phyloP scores from a whole-genome alignment of 768 basidiomycete species.

The Podaxis sp. region DNA sequence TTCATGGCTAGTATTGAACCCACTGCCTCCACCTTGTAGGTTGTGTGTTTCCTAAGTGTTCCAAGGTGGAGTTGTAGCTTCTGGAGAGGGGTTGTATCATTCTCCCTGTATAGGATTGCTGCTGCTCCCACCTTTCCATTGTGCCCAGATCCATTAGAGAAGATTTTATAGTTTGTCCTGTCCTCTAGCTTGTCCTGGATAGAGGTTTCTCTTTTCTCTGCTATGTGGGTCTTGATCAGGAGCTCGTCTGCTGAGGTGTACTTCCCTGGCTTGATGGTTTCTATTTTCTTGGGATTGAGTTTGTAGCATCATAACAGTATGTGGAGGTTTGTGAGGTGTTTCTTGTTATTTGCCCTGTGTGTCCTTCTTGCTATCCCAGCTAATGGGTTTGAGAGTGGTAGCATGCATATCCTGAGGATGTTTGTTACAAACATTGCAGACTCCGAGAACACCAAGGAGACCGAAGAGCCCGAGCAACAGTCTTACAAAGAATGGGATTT shows the following conservation, averaged over 20 bases:
- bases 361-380: background rate
- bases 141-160: conserved; percentile 21
- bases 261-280: conserved; percentile 1
- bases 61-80: conserved; percentile 17
- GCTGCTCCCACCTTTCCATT: conserved; percentile 23
- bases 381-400: conserved; percentile 16
- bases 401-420: conserved; percentile 16
- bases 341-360: background rate
- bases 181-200: conserved; percentile 8
- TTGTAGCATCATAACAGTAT: conserved; percentile 7
- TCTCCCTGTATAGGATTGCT: conserved; percentile 13
- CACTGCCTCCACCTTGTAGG: conserved; percentile 22
- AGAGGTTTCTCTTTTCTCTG: conserved; percentile 3
- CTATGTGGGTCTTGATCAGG: background rate
- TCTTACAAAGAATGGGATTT: too few relatives aligned
- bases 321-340: conserved; percentile 11
- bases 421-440: too few relatives aligned
- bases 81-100: background rate
- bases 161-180: conserved; percentile 14
- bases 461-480: too few relatives aligned
- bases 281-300: conserved; percentile 12
- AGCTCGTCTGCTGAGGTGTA: background rate
- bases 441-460: too few relatives aligned
- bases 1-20: conserved; percentile 20
- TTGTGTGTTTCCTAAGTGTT: conserved; percentile 16